Conservation (phyloP, 345 rosid species). For the Populus pruinosa region DNA sequence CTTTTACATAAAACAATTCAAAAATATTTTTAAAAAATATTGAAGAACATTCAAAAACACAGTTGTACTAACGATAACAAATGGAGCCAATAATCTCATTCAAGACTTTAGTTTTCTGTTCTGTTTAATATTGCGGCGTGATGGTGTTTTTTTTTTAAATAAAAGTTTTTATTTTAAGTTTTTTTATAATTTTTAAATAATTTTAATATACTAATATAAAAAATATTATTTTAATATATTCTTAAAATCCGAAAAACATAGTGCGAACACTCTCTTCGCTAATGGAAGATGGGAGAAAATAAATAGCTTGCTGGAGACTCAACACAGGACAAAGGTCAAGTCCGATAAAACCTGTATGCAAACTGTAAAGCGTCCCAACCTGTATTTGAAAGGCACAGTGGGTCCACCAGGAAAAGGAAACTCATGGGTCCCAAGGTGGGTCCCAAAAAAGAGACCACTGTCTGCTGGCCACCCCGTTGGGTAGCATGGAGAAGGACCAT, state of each 20-base stretch:
- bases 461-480: conserved; percentile 77
- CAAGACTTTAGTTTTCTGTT: no score
- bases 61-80: fast-evolving
- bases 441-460: conserved; percentile 34
- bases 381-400: conserved; percentile 13
- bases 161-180: no score
- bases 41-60: no score
- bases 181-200: no score
- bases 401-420: conserved; percentile 17
- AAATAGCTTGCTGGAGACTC: background rate
- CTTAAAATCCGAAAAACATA: no score
- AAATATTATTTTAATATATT: no score
- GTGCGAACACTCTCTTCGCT: background rate
- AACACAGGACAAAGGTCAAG: background rate
- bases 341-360: background rate
- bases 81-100: background rate
- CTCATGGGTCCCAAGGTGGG: conserved; percentile 7
- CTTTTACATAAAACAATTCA: no score
- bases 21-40: no score
- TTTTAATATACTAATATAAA: no score
- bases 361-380: conserved; percentile 13
- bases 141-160: no score
- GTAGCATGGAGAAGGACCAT: conserved; percentile 53
- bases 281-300: background rate
- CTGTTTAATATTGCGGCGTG: no score